A percentile compares a stretch with the other conserved stretches of the same genome.
Evolutionary conservation across 2,329 filamentous ascomycete species (phyloP).

Genomic region (Pseudogymnoascus verrucosus): DNA sequence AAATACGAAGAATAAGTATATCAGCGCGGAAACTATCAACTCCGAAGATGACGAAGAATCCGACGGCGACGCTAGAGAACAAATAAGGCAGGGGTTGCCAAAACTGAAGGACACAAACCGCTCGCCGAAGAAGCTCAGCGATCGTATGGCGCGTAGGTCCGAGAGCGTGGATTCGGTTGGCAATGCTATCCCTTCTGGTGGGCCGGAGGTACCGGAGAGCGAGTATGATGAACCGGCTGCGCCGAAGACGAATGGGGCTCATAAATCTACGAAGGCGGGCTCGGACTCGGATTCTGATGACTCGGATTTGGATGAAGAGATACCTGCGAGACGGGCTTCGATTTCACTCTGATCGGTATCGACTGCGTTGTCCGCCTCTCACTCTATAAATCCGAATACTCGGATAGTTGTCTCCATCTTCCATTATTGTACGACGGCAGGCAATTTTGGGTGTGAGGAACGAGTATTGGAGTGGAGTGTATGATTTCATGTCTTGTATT

Average conservation of each 20-base stretch:
- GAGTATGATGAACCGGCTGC: background rate
- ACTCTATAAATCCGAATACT: background rate
- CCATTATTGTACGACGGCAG: background rate
- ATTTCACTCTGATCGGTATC: background rate
- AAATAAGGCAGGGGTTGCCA: conserved; percentile 2
- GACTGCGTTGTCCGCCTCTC: background rate
- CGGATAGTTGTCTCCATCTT: background rate
- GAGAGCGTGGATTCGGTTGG: conserved; percentile 10
- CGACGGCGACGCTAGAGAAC: background rate
- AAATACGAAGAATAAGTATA: background rate
- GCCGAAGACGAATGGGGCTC: background rate
- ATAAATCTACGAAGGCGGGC: background rate
- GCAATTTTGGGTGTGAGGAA: background rate
- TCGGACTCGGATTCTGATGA: background rate
- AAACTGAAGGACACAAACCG: conserved; percentile 5
- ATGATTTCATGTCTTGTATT: background rate
- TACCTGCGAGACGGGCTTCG: background rate
- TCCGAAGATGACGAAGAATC: background rate
- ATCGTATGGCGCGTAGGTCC: conserved; percentile 14
- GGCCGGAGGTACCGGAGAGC: background rate
- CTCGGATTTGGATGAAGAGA: conserved; percentile 2
- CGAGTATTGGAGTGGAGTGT: background rate
- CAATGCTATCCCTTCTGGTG: background rate
- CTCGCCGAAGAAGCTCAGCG: conserved; percentile 12
- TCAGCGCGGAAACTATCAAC: background rate